Evolutionary conservation across 257 asterid species (phyloP).

Genomic region (Paraleonurus japonicus): DNA sequence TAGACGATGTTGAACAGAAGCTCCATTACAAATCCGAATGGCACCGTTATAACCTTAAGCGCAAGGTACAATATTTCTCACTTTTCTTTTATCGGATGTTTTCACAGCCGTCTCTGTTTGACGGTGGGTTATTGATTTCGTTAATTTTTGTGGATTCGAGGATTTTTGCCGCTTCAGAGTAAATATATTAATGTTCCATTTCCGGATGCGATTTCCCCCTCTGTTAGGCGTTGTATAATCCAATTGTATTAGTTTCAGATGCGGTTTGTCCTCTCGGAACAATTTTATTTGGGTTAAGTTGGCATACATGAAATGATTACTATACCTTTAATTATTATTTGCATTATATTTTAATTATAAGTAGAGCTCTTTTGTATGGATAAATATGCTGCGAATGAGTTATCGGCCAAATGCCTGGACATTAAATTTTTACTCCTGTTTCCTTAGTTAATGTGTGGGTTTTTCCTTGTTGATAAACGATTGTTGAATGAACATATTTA

Average conservation of each 20-base stretch:
- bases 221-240: not conserved
- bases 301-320: not conserved
- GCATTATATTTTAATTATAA: not conserved
- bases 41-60: constrained; percentile 98
- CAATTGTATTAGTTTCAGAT: not conserved
- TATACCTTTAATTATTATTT: not conserved
- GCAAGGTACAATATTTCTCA: constrained; percentile 55
- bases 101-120: not conserved
- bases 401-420: not conserved
- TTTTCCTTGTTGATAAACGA: not conserved
- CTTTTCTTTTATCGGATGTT: not conserved
- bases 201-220: not conserved
- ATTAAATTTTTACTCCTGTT: not conserved
- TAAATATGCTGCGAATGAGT: not conserved
- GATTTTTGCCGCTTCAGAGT: not conserved
- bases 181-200: not conserved
- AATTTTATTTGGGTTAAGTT: not conserved
- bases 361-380: constrained; percentile 8
- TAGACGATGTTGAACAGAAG: constrained; percentile 69
- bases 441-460: not conserved
- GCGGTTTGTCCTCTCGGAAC: not conserved
- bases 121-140: not conserved
- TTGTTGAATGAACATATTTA: constrained; percentile 15
- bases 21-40: constrained; percentile 93
- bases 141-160: not conserved